phyloP scores from a whole-genome alignment of 768 basidiomycete species.

The Kwoniella sp. region DNA sequence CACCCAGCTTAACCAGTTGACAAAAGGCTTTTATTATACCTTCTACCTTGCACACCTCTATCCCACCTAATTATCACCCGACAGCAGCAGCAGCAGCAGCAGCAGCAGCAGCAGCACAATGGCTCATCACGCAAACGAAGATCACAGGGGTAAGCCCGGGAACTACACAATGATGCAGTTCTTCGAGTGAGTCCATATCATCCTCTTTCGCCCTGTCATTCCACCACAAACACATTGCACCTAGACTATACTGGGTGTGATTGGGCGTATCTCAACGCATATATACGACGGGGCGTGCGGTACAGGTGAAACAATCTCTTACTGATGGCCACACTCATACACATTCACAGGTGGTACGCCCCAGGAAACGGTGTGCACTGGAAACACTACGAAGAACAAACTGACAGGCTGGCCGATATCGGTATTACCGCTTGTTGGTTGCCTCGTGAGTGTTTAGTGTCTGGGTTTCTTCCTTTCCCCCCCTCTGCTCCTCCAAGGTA shows the following conservation, averaged over 20 bases:
- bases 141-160: slow-evolving; percentile 32
- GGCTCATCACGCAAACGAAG: slow-evolving; percentile 42
- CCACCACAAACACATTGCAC: too few species aligned
- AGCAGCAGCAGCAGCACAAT: slow-evolving; percentile 11
- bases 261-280: too few species aligned
- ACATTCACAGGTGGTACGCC: slow-evolving; percentile 39
- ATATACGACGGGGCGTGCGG: too few species aligned
- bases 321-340: slow-evolving; percentile 3
- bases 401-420: slow-evolving; percentile 49
- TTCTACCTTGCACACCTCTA: background rate
- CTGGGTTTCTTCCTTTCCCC: background rate
- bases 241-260: background rate
- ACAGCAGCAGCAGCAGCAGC: background rate
- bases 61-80: background rate
- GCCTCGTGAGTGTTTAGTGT: slow-evolving; percentile 44
- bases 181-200: slow-evolving; percentile 32
- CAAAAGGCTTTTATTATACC: too few species aligned
- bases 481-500: too few species aligned
- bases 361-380: slow-evolving; percentile 55
- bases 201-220: slow-evolving; percentile 9
- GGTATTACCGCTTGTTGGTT: slow-evolving; percentile 59
- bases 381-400: slow-evolving; percentile 51
- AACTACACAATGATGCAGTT: slow-evolving; percentile 48
- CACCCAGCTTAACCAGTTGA: too few species aligned
- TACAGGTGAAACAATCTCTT: background rate